Base-by-base conservation (phyloP, 139 green algal species). In the Chlamydomonas incerta region DNA sequence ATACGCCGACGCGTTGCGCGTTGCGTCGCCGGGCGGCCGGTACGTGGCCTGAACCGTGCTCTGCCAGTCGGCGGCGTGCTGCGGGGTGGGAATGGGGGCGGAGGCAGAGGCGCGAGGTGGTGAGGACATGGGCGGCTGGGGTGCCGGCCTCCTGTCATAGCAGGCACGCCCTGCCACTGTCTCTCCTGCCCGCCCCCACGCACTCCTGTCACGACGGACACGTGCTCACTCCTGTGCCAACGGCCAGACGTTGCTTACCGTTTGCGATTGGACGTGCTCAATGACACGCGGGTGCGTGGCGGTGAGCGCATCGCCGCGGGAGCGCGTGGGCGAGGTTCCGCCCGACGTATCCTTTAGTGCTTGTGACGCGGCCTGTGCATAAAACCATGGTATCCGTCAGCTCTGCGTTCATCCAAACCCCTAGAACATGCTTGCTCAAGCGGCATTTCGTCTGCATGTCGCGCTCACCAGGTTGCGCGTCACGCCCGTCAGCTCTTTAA, bases 41-140 rank as follows among this genome's bases (percentile, higher is more conserved):
- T 67, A 85, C 17, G 65, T 35, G 4, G 65, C 46, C 33, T 75
- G 79, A 1, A 75, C 21, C 4, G 47, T 85, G 46, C 37, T 75
- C 28, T 72, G 79, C 79, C 65, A 85, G 65, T 75, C 65, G 11
- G 65, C 65, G 5, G 79, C 46, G 33, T 85, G 79, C 65, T 75
- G 65, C 31, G 65, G 46, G 46, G 20, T n/a, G 41, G 34, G 35
- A 41, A 23, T 9, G 2, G 23, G 31, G 14, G 71, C 46, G 26
- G 34, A 33, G 67, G n/a, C 11, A 11, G 21, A 3, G 18, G 67
- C 2, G 67, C 33, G n/a, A 29, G 4, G 37, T 3, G 63, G 63
- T 4, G 63, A 3, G 37, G 10, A 26, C 63, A 28, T 21, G 63
- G 24, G 15, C 15, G 57, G 57, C 57, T 8, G 3, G 57, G 26